phyloP scores from a whole-genome alignment of 495 filamentous ascomycete genomes.

The Tuber melanosporum region DNA sequence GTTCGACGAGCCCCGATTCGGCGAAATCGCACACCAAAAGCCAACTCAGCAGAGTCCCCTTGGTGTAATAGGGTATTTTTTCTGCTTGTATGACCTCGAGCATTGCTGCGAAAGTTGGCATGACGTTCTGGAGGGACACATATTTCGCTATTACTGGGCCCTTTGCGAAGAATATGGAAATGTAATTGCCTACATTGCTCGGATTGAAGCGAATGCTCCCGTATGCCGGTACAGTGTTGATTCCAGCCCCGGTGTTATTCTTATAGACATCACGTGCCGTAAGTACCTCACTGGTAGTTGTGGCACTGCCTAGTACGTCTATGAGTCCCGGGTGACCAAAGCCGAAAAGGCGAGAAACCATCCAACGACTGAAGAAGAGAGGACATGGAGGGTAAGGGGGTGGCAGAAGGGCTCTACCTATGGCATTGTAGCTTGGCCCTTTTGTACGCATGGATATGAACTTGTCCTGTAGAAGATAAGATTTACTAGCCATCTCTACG shows the following conservation, averaged over 20 bases:
- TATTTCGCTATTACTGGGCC: background rate
- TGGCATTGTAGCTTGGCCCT: conserved; percentile 27
- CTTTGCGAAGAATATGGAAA: background rate
- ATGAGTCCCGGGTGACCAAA: conserved; percentile 29
- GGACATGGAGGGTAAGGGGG: background rate
- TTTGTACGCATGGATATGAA: conserved; percentile 15
- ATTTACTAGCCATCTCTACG: conserved; percentile 17
- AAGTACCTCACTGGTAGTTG: conserved; percentile 12
- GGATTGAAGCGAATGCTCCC: conserved; percentile 26
- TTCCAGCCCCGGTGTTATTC: conserved; percentile 11
- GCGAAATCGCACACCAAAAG: conserved; percentile 28
- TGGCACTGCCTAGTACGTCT: background rate
- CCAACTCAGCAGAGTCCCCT: conserved; percentile 23
- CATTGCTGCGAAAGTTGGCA: background rate
- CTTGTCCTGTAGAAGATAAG: conserved; percentile 18
- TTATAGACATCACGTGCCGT: conserved; percentile 11
- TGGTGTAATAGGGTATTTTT: conserved; percentile 21
- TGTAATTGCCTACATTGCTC: conserved; percentile 11
- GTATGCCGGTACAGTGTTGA: conserved; percentile 24
- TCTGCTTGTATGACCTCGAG: conserved; percentile 11
- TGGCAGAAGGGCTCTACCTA: conserved; percentile 11
- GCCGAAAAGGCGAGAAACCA: conserved; percentile 23
- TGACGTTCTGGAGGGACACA: background rate
- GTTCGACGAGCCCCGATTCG: conserved; percentile 12
- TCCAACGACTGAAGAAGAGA: conserved; percentile 26